These are phyloP conservation scores for Alternaria viburni DNA, from an alignment of 2,329 filamentous ascomycete genomes.

Conservation along the genomic window DNA sequence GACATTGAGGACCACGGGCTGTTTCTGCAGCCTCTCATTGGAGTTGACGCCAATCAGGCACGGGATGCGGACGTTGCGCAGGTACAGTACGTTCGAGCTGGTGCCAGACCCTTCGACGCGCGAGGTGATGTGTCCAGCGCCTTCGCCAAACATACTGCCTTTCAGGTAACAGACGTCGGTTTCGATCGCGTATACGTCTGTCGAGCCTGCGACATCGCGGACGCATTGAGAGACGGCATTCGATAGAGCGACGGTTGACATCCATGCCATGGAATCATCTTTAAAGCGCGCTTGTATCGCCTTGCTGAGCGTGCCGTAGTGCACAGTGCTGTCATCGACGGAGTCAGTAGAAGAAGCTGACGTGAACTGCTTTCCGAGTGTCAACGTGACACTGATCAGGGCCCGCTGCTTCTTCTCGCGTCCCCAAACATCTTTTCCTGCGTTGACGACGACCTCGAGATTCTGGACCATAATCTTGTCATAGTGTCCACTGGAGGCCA, in stretches of 20 bases:
- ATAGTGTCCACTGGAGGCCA: constrained; percentile 26
- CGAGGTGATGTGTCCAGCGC: constrained; percentile 58
- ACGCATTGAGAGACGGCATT: constrained; percentile 21
- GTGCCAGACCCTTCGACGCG: constrained; percentile 27
- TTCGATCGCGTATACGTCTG: constrained; percentile 50
- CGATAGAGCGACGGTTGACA: constrained; percentile 30
- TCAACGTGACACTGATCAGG: constrained; percentile 65
- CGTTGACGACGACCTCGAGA: constrained; percentile 63
- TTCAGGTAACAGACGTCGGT: constrained; percentile 69
- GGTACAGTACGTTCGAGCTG: constrained; percentile 50
- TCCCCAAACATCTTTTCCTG: constrained; percentile 73
- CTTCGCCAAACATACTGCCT: constrained; percentile 69
- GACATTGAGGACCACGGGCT: constrained; percentile 69
- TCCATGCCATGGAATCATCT: constrained; percentile 28
- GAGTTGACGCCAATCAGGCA: constrained; percentile 74
- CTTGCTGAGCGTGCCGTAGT: constrained; percentile 77
- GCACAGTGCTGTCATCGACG: constrained; percentile 72
- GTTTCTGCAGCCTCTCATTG: constrained; percentile 70
- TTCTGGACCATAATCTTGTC: constrained; percentile 66
- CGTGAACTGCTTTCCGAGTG: constrained; percentile 62
- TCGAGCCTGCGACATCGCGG: constrained; percentile 33
- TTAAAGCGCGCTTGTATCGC: constrained; percentile 60
- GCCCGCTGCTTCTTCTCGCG: constrained; percentile 68
- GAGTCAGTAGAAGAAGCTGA: constrained; percentile 65
- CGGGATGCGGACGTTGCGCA: constrained; percentile 67